phyloP scores from a whole-genome alignment of 306 rosid genomes.

The Glycine tomentella region DNA sequence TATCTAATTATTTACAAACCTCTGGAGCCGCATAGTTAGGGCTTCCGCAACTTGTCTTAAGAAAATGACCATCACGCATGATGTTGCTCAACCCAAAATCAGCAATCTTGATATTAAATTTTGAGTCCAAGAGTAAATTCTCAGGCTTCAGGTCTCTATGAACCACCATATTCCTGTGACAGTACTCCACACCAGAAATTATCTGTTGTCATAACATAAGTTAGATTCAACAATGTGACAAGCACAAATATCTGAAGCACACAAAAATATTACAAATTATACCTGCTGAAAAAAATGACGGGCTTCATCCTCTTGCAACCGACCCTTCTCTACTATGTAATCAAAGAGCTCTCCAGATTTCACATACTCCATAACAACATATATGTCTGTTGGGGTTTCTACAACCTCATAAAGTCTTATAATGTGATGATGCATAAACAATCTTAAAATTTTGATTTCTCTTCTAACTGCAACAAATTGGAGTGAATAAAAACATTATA shows the following conservation, averaged over 20 bases:
- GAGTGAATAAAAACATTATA: no score
- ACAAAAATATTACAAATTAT: constrained; percentile 24
- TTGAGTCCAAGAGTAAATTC: constrained; percentile 90
- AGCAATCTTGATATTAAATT: constrained; percentile 87
- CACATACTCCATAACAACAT: constrained; percentile 89
- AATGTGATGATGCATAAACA: constrained; percentile 98
- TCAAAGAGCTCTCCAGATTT: constrained; percentile 95
- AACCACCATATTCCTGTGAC: constrained; percentile 97
- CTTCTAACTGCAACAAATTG: constrained; percentile 75
- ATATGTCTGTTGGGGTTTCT: constrained; percentile 84
- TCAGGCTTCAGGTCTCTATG: constrained; percentile 96
- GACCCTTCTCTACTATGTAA: constrained; percentile 90
- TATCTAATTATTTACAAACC: constrained; percentile 46
- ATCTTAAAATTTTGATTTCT: constrained; percentile 86
- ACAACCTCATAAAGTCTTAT: constrained; percentile 90
- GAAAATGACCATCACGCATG: constrained; percentile 97
- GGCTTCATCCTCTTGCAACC: constrained; percentile 95
- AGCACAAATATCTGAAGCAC: constrained; percentile 31
- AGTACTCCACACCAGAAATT: constrained; percentile 95
- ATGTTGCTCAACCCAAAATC: constrained; percentile 97
- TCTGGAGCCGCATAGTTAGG: constrained; percentile 98
- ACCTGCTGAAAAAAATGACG: constrained; percentile 97
- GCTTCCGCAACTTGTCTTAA: constrained; percentile 97
- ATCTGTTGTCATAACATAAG: constrained; percentile 64
- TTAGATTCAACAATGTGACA: constrained; percentile 14